Evolutionary conservation across 345 rosid species (phyloP).

Genomic region (Salix caprea): DNA sequence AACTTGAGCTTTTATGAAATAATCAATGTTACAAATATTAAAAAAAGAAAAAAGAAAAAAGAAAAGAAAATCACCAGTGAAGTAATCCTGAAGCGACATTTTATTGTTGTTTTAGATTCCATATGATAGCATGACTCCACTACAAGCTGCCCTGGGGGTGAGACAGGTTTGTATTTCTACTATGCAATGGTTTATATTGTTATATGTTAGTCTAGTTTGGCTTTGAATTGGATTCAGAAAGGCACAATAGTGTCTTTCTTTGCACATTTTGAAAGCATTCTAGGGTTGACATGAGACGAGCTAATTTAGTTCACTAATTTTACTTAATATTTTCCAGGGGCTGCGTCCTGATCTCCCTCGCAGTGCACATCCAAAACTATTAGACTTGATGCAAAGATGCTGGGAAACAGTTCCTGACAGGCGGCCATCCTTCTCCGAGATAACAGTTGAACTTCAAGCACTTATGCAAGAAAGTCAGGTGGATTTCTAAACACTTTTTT

Average conservation of each 20-base stretch:
- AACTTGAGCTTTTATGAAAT: neutral
- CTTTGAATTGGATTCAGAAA: neutral
- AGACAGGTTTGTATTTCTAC: constrained; percentile 44
- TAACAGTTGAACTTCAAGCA: constrained; percentile 48
- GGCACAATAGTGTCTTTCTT: neutral
- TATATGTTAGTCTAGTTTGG: neutral
- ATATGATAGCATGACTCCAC: constrained; percentile 59
- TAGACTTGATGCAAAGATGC: constrained; percentile 61
- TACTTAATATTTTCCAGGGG: constrained; percentile 38
- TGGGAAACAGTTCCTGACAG: constrained; percentile 53
- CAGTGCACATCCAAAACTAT: constrained; percentile 45
- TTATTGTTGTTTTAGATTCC: constrained; percentile 46
- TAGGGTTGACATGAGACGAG: neutral
- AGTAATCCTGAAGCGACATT: neutral
- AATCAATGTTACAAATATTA: neutral
- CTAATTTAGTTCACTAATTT: neutral
- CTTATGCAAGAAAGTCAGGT: constrained; percentile 50
- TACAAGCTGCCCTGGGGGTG: constrained; percentile 81
- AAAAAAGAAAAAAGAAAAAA: neutral
- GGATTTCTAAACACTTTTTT: neutral
- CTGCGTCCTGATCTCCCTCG: constrained; percentile 60
- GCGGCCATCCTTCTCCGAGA: constrained; percentile 57
- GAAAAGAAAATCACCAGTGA: neutral
- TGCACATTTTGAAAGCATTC: neutral
- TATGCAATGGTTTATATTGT: neutral